These are phyloP conservation scores for Globisporangium barbulae DNA, from an alignment of 352 stramenopile species.

Conservation along the genomic window DNA sequence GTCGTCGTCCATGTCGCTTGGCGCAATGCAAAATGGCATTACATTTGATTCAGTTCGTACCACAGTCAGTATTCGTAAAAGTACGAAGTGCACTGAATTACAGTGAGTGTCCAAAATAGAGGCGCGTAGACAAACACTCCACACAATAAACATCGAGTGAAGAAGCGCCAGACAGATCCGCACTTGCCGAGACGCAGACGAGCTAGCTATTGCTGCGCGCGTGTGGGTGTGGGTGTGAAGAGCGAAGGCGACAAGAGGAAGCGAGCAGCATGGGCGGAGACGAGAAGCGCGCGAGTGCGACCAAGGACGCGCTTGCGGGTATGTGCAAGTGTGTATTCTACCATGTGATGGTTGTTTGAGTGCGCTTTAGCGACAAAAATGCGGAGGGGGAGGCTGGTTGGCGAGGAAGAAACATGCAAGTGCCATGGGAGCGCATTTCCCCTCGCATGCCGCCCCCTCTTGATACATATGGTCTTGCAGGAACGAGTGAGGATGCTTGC, in stretches of 20 bases:
- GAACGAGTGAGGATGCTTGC: background rate
- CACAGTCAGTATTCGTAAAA: background rate
- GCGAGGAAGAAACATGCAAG: background rate
- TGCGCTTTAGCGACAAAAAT: background rate
- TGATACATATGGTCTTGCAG: background rate
- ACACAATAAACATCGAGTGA: background rate
- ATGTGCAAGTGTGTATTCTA: background rate
- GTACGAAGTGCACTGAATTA: conserved; percentile 3
- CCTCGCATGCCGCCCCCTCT: background rate
- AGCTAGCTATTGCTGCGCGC: background rate
- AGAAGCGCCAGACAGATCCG: background rate
- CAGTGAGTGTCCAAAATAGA: background rate
- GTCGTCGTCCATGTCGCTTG: conserved; percentile 23
- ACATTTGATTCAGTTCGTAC: background rate
- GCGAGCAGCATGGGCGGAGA: conserved; percentile 9
- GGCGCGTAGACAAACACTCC: background rate
- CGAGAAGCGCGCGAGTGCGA: conserved; percentile 13
- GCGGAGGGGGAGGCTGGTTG: background rate
- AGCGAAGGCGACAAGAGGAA: background rate
- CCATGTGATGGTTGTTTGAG: background rate
- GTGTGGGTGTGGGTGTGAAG: background rate
- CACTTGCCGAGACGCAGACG: background rate
- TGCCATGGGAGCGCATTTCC: no score
- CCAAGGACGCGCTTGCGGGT: conserved; percentile 7
- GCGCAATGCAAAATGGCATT: conserved; percentile 9